Base-by-base conservation (phyloP, 2,329 filamentous ascomycete species). In the Chaetomium strumarium region DNA sequence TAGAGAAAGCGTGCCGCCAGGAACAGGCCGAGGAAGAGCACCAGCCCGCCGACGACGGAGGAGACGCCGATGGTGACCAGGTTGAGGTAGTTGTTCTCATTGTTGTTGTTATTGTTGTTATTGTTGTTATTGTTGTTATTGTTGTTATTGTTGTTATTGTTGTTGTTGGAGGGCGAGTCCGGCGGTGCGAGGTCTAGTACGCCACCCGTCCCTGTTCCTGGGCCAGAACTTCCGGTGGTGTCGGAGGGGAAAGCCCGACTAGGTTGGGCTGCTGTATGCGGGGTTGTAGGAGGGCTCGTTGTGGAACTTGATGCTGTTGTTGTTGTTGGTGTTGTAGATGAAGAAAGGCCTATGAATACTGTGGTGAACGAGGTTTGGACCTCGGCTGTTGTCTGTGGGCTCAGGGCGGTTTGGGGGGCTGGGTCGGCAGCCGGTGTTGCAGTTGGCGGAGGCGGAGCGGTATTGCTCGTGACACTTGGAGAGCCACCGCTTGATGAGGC, bases 51-150 rank as follows among this genome's bases (percentile, higher is more conserved):
- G 7, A 46, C 33, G 2, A 46, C 38, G 5, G 52, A 33, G 6
- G 52, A 39, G 20, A 51, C 43, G 13, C 31, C 52, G 24, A 54
- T 30, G 29, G 43, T 42, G 47, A 44, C 38, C 3, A 50, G 20
- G 43, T 51, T 44, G 10, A 50, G 17, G 33, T 20, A 30, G 33
- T 20, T 24, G 34, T 40, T 31, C 19, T 10, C 11, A 31, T 12
- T 16, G 17, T 37, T 29, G 33, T 12, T 14, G n/a, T 9, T n/a
- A 24, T 5, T 13, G 20, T 2, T n/a, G 24, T 7, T 7, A 19
- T 3, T 13, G 39, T 4, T 8, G 39, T 11, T 41, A 10, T 17
- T 41, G 13, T 13, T 12, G 8, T 19, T 13, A 29, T 14, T 41
- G n/a, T 5, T 11, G 30, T 13, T 12, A 9, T 24, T 3, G 8